phyloP scores from a whole-genome alignment of 2,329 filamentous ascomycete species.

The Zopfia rhizophila region DNA sequence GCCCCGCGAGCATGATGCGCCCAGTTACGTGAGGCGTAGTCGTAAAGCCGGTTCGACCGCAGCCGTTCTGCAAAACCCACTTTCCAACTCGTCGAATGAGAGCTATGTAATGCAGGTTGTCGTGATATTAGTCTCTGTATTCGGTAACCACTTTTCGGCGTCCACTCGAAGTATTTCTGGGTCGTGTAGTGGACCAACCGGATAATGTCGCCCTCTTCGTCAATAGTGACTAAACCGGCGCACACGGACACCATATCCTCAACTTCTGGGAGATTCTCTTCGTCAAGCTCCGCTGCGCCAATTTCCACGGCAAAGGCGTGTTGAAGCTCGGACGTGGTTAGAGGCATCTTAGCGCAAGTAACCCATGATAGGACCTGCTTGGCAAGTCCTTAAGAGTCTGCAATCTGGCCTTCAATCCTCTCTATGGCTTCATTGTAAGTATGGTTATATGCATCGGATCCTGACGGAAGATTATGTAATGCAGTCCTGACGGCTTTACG shows the following conservation, averaged over 20 bases:
- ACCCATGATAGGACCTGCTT: slow-evolving; percentile 25
- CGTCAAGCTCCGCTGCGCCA: slow-evolving; percentile 8
- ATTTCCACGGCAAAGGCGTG: slow-evolving; percentile 9
- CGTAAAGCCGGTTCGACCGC: too few relatives aligned
- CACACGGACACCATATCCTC: slow-evolving; percentile 20
- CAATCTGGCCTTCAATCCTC: slow-evolving; percentile 51
- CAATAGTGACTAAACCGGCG: slow-evolving; percentile 37
- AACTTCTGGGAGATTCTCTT: slow-evolving; percentile 11
- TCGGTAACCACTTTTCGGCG: slow-evolving; percentile 26
- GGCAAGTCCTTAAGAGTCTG: slow-evolving; percentile 46
- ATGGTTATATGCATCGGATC: slow-evolving; percentile 42
- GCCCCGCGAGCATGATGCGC: too few relatives aligned
- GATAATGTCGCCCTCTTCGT: slow-evolving; percentile 32
- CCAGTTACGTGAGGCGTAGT: too few relatives aligned
- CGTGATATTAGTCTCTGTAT: too few relatives aligned
- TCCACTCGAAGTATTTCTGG: slow-evolving; percentile 31
- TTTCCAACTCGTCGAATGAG: too few relatives aligned
- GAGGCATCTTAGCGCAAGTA: slow-evolving; percentile 9
- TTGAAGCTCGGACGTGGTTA: slow-evolving; percentile 14
- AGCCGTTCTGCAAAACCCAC: too few relatives aligned
- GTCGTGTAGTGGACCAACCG: slow-evolving; percentile 35
- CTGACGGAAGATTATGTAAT: slow-evolving; percentile 42
- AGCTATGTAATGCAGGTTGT: too few relatives aligned
- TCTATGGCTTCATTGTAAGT: slow-evolving; percentile 57
- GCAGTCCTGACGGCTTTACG: too few relatives aligned